A percentile compares a stretch with the other conserved stretches of the same genome.
Conservation (phyloP, 495 filamentous ascomycete species). For the Hypoxylon perforatum region DNA sequence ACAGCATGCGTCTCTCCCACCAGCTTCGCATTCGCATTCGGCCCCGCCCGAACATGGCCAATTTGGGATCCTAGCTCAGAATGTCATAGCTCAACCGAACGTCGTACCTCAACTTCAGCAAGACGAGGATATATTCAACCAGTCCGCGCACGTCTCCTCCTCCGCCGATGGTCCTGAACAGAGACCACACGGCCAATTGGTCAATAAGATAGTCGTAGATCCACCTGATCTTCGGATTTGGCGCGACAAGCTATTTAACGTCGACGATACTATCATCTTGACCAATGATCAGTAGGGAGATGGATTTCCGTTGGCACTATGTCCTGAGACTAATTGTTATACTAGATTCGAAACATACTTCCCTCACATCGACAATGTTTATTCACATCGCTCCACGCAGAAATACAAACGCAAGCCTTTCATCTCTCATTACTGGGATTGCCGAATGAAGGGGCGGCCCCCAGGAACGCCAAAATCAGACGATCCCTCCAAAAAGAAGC, state of each 20-base stretch:
- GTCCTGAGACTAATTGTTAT: conserved; percentile 30
- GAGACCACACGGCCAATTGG: conserved; percentile 64
- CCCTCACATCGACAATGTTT: conserved; percentile 91
- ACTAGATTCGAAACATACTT: conserved; percentile 87
- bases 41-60: conserved; percentile 44
- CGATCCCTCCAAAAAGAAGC: conserved; percentile 89
- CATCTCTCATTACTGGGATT: conserved; percentile 91
- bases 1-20: conserved; percentile 43
- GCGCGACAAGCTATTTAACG: conserved; percentile 80
- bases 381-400: conserved; percentile 90
- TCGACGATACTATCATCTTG: conserved; percentile 77
- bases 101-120: conserved; percentile 51
- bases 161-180: conserved; percentile 48
- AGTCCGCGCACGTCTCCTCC: conserved; percentile 33
- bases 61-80: conserved; percentile 60
- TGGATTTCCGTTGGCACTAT: conserved; percentile 12
- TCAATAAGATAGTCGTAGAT: conserved; percentile 69
- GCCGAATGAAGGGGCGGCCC: conserved; percentile 85
- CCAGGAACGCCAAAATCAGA: conserved; percentile 86
- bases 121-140: conserved; percentile 43
- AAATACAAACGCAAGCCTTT: conserved; percentile 86
- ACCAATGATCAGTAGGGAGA: conserved; percentile 80
- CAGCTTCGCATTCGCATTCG: conserved; percentile 50
- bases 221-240: conserved; percentile 78
- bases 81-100: conserved; percentile 49